Conservation (phyloP, 345 rosid species). For the Eucalyptus coolabah region DNA sequence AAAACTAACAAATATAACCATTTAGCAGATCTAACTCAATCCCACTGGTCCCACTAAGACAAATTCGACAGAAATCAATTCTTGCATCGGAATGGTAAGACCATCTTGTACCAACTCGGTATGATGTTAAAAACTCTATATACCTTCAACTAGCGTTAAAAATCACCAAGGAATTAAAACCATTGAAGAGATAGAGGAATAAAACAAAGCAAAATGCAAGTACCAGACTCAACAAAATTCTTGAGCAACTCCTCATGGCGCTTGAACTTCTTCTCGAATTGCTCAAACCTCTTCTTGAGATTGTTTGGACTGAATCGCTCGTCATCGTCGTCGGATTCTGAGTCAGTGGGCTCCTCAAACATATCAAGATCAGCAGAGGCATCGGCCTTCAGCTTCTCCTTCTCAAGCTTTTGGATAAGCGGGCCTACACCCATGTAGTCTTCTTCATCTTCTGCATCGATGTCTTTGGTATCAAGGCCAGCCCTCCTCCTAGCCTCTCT, state of each 20-base stretch:
- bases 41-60: not conserved
- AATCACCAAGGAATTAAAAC: not conserved
- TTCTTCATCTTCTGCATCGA: slow-evolving; percentile 76
- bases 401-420: slow-evolving; percentile 67
- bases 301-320: slow-evolving; percentile 28
- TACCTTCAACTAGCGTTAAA: not conserved
- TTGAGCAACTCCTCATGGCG: slow-evolving; percentile 58
- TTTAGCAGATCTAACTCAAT: not conserved
- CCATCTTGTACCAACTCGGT: not conserved
- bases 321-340: slow-evolving; percentile 62
- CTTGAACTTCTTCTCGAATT: slow-evolving; percentile 41
- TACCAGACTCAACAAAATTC: slow-evolving; percentile 45
- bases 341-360: slow-evolving; percentile 61
- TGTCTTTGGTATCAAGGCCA: slow-evolving; percentile 64
- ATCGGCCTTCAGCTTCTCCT: slow-evolving; percentile 29
- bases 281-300: slow-evolving; percentile 8
- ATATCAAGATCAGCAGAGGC: slow-evolving; percentile 9
- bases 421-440: slow-evolving; percentile 75
- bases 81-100: not conserved
- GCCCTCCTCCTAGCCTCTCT: slow-evolving; percentile 51
- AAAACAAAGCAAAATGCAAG: not conserved
- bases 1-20: not conserved
- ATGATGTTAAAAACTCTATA: not conserved
- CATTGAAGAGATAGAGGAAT: not conserved
- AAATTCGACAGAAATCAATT: not conserved